Conservation (phyloP, 805 yeast species). For the Saccharomycopsis fodiens region DNA sequence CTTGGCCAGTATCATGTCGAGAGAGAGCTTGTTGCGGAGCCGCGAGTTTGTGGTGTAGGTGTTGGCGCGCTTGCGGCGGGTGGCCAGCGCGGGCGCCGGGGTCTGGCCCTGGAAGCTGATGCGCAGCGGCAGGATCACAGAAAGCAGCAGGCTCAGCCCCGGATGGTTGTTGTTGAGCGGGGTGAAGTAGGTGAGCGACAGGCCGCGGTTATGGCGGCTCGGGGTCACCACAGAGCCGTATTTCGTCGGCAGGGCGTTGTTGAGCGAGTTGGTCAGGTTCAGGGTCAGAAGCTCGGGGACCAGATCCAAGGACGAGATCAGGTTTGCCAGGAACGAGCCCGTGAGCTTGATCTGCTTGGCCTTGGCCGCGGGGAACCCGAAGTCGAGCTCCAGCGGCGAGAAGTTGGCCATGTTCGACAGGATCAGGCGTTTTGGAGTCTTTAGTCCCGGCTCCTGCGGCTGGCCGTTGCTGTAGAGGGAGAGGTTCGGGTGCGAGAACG, state of each 20-base stretch:
- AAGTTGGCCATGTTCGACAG: background rate
- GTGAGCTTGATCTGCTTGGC: constrained; percentile 3
- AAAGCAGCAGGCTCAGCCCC: background rate
- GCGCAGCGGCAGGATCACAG: background rate
- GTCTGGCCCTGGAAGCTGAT: background rate
- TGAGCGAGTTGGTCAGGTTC: constrained; percentile 5
- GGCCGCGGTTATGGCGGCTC: constrained; percentile 15
- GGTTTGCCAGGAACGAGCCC: constrained; percentile 13
- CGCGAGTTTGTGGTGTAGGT: constrained; percentile 7
- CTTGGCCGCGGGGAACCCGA: background rate
- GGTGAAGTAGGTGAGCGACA: constrained; percentile 16
- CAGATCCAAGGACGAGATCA: constrained; percentile 15
- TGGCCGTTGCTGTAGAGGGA: background rate
- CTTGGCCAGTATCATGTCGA: background rate
- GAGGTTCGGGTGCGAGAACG: background rate
- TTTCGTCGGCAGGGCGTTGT: constrained; percentile 1
- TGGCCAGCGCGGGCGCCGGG: background rate
- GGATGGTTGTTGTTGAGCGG: constrained; percentile 6
- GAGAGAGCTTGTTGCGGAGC: background rate
- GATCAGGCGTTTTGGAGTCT: background rate
- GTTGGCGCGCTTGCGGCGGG: constrained; percentile 4
- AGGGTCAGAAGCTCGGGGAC: constrained; percentile 18
- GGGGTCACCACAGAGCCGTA: constrained; percentile 1
- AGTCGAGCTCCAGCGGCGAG: constrained; percentile 1
- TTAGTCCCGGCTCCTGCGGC: background rate